phyloP scores from a whole-genome alignment of 345 rosid genomes.

The Nephelium lappaceum region DNA sequence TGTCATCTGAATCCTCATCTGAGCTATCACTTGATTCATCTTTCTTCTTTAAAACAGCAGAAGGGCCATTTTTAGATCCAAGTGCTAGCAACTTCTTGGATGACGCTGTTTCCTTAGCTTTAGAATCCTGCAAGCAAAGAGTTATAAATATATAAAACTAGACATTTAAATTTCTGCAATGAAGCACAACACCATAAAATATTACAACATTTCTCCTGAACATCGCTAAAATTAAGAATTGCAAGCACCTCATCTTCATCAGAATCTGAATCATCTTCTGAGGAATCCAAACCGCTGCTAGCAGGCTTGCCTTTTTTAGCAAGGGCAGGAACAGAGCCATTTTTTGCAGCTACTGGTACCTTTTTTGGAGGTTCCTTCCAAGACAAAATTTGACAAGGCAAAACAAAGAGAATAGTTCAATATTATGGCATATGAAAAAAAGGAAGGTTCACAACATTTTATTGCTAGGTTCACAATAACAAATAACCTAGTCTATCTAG shows the following conservation, averaged over 20 bases:
- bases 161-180: neutral
- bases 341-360: conserved; percentile 32
- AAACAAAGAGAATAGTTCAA: neutral
- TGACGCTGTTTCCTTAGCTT: conserved; percentile 26
- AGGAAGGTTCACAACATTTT: too few species aligned
- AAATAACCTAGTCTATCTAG: neutral
- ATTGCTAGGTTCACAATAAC: neutral
- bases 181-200: neutral
- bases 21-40: conserved; percentile 30
- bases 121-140: conserved; percentile 22
- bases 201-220: neutral
- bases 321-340: conserved; percentile 29
- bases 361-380: conserved; percentile 24
- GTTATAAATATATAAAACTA: too few species aligned
- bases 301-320: conserved; percentile 32
- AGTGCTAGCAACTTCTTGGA: conserved; percentile 26
- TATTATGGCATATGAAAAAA: neutral
- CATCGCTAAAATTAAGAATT: too few species aligned
- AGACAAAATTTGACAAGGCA: too few species aligned
- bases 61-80: conserved; percentile 22
- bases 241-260: conserved; percentile 15
- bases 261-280: conserved; percentile 34
- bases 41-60: conserved; percentile 30
- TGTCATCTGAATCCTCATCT: conserved; percentile 32
- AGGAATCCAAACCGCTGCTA: conserved; percentile 33